These are phyloP conservation scores for Fusarium sterilihyphosum DNA, from an alignment of 2,329 filamentous ascomycete species.

Conservation along the genomic window DNA sequence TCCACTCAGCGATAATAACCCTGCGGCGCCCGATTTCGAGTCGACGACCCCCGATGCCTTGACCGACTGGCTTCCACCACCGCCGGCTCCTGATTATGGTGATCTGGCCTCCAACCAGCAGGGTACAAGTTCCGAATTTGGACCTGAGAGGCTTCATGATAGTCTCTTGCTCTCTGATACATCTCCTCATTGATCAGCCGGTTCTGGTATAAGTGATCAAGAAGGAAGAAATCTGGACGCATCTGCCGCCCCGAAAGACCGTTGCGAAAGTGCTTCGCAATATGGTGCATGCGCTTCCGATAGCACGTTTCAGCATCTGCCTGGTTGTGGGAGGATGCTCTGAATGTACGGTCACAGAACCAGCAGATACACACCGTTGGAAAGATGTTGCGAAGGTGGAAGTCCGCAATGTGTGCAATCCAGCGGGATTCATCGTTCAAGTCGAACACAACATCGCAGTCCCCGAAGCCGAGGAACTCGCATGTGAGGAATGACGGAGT, in stretches of 20 bases:
- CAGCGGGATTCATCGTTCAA: constrained; percentile 53
- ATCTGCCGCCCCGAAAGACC: constrained; percentile 38
- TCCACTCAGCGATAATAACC: constrained; percentile 3
- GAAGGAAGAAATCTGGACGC: constrained; percentile 54
- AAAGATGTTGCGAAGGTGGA: constrained; percentile 50
- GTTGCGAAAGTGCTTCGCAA: constrained; percentile 55
- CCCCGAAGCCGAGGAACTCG: constrained; percentile 53
- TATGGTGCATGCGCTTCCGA: constrained; percentile 59
- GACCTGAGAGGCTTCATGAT: constrained; percentile 35
- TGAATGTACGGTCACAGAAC: constrained; percentile 60
- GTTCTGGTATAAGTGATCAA: constrained; percentile 49
- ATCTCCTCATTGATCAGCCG: constrained; percentile 42
- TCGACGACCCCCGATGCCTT: not conserved
- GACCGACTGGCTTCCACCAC: constrained; percentile 16
- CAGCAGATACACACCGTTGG: constrained; percentile 56
- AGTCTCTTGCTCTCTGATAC: constrained; percentile 35
- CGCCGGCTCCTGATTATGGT: not conserved
- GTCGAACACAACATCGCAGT: constrained; percentile 53
- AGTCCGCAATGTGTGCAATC: constrained; percentile 56
- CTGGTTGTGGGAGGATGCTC: constrained; percentile 4
- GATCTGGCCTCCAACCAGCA: constrained; percentile 23
- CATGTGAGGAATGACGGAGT: constrained; percentile 42
- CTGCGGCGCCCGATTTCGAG: not conserved
- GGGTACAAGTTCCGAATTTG: constrained; percentile 25
- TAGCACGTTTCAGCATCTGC: constrained; percentile 45